Evolutionary conservation across 495 filamentous ascomycete species (phyloP), one percentile per base, ranked within the genome.

Genomic region (Neurospora terricola): DNA sequence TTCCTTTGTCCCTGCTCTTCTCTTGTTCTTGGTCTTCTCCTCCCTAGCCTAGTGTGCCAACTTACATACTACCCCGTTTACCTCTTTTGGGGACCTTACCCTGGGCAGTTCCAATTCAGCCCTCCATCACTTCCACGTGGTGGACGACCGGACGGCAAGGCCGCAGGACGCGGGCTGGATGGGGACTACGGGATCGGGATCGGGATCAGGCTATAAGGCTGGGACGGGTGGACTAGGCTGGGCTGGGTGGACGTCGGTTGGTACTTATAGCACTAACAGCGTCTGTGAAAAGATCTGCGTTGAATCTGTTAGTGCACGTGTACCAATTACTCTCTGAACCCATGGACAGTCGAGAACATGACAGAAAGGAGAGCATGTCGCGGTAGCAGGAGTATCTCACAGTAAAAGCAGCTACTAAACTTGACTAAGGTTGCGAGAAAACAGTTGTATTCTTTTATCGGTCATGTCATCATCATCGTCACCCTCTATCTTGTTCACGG

Each of bases 401-500:
- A 59, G 5, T 14, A 6, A 59, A 6, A 59, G 4, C 11, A 27
- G 0, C 21, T 21, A 14, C 48, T 21, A 27, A 59, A 6, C 5
- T 59, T 18, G 14, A 66, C 1, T 3, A 9, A 18, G 3, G 3
- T 34, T 27, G 54, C 54, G 54, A 66, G 54, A 66, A 66, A 66
- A 34, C 54, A 18, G 14, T 34, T 66, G 54, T 66, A 16, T 66
- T 66, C 54, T 66, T 66, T 66, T 66, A 36, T 62, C 23, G 8
- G 14, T 34, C 34, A 39, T 39, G n/a, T 21, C 69, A 42, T 45
- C 27, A 38, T 70, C n/a, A 45, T 70, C 69, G 69, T 70, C n/a
- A 30, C 34, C 5, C 69, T 70, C n/a, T 71, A 75, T 88, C 66
- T 81, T 88, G 16, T 77, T 86, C 36, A 86, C 85, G 8, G 85